Evolutionary conservation across 2,329 filamentous ascomycete species (phyloP), one percentile per base, ranked within the genome.

Genomic region (Tolypocladium nubicola): DNA sequence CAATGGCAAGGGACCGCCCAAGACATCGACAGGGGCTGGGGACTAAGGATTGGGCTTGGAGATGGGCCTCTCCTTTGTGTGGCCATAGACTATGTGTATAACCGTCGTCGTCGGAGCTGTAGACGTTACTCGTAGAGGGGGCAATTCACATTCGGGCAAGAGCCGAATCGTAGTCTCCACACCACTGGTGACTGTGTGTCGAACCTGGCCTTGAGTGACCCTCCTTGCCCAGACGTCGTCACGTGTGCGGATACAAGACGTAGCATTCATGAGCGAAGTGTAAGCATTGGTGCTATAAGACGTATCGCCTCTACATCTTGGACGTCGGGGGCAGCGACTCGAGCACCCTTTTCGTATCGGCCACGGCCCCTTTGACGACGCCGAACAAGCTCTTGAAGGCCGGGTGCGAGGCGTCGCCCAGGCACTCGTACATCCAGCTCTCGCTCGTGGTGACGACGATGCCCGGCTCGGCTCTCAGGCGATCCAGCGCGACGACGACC

Each of bases 371-470:
- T 79, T 93, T 96, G 57, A 97, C 88, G 57, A 97, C 67, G 56
- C 77, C 79, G 61, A 88, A 86, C 52, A 97, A 78, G 30, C 77
- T 78, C 74, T 82, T 87, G 69, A 97, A 97, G 72, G 86, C 84
- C 1, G 78, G 73, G 65, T 86, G 83, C 14, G 74, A 79, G 8
- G 93, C 90, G 74, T 97, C 92, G 21, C 89, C 90, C 76, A 97
- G 81, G 65, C 85, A 84, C 77, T 97, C 92, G 74, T 95, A 97
- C 68, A 97, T 74, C 74, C 89, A 87, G 71, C 89, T 88, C 82
- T 97, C 93, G 71, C 89, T 94, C 30, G 87, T 90, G 21, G 91
- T 96, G 38, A 97, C 85, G 4, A 83, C 75, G 40, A 86, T 89
- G 1, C 92, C 92, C 1, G 62, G 64, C 63, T 87, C 90, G 63